Evolutionary conservation across 495 filamentous ascomycete genomes (phyloP).

Genomic region (Penicillium coffeae): DNA sequence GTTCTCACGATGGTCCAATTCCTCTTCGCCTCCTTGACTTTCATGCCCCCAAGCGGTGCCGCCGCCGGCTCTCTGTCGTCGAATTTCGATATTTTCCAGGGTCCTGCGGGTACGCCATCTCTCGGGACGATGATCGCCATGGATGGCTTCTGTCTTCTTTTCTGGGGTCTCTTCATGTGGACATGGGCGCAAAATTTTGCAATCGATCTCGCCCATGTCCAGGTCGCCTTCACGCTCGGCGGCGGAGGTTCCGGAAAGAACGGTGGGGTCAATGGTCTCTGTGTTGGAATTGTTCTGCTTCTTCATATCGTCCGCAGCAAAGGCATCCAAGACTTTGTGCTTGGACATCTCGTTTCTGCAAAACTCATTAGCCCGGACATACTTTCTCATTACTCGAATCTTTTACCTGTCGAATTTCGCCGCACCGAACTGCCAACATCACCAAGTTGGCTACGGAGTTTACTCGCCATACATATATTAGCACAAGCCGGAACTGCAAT

Average conservation of each 20-base stretch:
- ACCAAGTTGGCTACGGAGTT: conserved; percentile 55
- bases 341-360: conserved; percentile 42
- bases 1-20: conserved; percentile 87
- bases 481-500: conserved; percentile 66
- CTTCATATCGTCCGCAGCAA: conserved; percentile 61
- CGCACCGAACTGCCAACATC: conserved; percentile 44
- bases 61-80: conserved; percentile 51
- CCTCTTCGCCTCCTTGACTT: conserved; percentile 89
- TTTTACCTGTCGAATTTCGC: conserved; percentile 42
- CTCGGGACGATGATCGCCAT: conserved; percentile 76
- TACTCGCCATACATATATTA: conserved; percentile 82
- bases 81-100: conserved; percentile 72
- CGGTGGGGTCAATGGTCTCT: conserved; percentile 67
- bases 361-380: conserved; percentile 44
- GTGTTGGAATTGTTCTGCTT: conserved; percentile 71
- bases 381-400: conserved; percentile 40
- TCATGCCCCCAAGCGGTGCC: conserved; percentile 68
- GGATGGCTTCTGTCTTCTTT: conserved; percentile 72
- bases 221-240: conserved; percentile 89
- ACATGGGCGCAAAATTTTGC: conserved; percentile 81
- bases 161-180: conserved; percentile 87
- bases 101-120: conserved; percentile 68
- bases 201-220: conserved; percentile 91
- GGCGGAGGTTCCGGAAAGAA: conserved; percentile 76
- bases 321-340: conserved; percentile 52